Evolutionary conservation across 2,329 filamentous ascomycete genomes (phyloP), one percentile per base, ranked within the genome.

Genomic region (Passalora sequoiae): DNA sequence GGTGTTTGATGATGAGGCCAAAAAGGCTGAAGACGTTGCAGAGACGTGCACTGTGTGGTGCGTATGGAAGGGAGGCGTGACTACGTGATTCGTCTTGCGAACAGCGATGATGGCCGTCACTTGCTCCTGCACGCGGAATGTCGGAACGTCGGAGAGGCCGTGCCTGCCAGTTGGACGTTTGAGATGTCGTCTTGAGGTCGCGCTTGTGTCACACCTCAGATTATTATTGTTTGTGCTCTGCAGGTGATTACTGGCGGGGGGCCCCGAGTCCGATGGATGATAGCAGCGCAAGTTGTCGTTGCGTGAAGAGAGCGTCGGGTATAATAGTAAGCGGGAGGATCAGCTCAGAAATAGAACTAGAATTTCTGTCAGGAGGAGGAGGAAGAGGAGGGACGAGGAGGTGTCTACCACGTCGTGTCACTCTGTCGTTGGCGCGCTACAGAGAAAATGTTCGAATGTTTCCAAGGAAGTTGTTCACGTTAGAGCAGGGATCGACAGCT

Each of bases 31-130:
- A 20, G 32, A n/a, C 13, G 33, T 24, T 20, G 33, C 20, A 36
- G 33, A 36, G 8, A 20, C n/a, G n/a, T 16, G 30, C 30, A 17
- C n/a, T n/a, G n/a, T n/a, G n/a, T n/a, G n/a, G n/a, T n/a, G n/a
- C n/a, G n/a, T n/a, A n/a, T n/a, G n/a, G 16, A 33, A 33, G 30
- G 16, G 30, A 33, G 16, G 16, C 12, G 37, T 22, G 25, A 19
- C 20, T 40, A 24, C 17, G 19, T 25, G 38, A 32, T 40, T 40
- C 28, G 38, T 29, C 29, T 20, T 16, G 19, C 28, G 17, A 40
- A 33, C 38, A 33, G 29, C 38, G 38, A 31, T 32, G 7, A 40
- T 30, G 38, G 17, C 20, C 33, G 33, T 36, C 13, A 4, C 17
- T 13, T 9, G 38, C 27, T 16, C 15, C n/a, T 12, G n/a, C 38